Evolutionary conservation across 495 filamentous ascomycete species (phyloP), one percentile per base, ranked within the genome.

Genomic region (Talaromyces proteolyticus): DNA sequence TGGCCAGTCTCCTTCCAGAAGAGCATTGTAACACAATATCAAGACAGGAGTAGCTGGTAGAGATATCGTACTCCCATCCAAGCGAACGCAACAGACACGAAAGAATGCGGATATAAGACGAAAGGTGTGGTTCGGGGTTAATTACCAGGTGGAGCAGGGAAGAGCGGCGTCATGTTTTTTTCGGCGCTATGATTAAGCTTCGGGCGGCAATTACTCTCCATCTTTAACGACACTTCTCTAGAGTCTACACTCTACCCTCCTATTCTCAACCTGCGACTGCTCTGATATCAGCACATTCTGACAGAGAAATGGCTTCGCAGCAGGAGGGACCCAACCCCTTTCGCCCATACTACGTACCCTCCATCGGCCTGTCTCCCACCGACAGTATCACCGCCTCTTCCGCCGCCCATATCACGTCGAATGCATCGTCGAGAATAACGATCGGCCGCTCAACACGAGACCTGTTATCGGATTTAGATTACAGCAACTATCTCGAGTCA

Each of bases 301-400:
- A n/a, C n/a, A n/a, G n/a, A n/a, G n/a, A n/a, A n/a, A 49, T 49
- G 47, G 36, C 29, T n/a, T 41, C 47, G 47, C 18, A 16, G 12
- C 47, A 36, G 14, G 47, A 49, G 21, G 44, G 80, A 55, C 86
- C 87, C 49, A 97, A 98, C 67, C 93, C 93, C 50, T 76, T 97
- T 41, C 79, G 93, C 53, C 93, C 93, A 1, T 98, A 98, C 69
- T 96, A 98, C 69, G 82, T 89, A 55, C 91, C 92, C 18, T 89
- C 91, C 4, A 82, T 91, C 49, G 82, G 86, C 21, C 75, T 81
- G 16, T 58, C 39, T 40, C 55, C 62, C 58, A 65, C 62, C 25
- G 65, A 66, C 50, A 75, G 66, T 68, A 53, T 72, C 43, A 53
- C 74, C 49, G 57, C 73, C 51, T 63, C 75, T 58, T 71, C 74